Percentiles rank a stretch among this genome's conserved stretches.
Conservation (phyloP, 352 stramenopile species). For the Globisporangium nunn region DNA sequence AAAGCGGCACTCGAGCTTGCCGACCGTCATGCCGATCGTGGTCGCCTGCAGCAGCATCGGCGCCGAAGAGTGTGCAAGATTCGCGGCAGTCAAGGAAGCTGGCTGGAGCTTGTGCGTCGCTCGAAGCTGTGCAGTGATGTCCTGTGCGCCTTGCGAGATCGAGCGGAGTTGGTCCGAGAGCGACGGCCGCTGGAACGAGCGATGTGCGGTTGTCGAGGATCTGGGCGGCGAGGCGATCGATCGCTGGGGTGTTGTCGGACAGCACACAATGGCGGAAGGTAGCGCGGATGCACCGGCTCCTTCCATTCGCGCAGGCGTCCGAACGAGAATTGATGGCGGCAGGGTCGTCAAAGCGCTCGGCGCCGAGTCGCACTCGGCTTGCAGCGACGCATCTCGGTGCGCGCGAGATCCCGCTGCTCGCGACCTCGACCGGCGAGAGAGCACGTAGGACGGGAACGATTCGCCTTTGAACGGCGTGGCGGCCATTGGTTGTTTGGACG, state of each 20-base stretch:
- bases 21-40: constrained; percentile 40
- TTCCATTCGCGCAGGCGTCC: not conserved
- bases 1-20: constrained; percentile 55
- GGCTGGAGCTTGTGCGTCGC: constrained; percentile 34
- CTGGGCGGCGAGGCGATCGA: not conserved
- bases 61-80: not conserved
- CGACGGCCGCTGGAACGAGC: constrained; percentile 25
- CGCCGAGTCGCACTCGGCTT: not conserved
- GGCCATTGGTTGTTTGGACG: not conserved
- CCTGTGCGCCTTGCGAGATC: constrained; percentile 42
- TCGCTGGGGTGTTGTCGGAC: not conserved
- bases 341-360: not conserved
- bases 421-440: constrained; percentile 14
- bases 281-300: too few relatives aligned
- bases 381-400: not conserved
- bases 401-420: not conserved
- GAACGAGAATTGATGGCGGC: not conserved
- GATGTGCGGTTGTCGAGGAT: not conserved
- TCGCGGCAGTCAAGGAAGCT: constrained; percentile 1
- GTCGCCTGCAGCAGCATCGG: constrained; percentile 28
- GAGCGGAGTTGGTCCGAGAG: constrained; percentile 56
- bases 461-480: constrained; percentile 55
- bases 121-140: constrained; percentile 43
- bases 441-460: constrained; percentile 49
- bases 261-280: not conserved